Conservation (phyloP, 2,329 filamentous ascomycete species). For the Beauveria caledonica region DNA sequence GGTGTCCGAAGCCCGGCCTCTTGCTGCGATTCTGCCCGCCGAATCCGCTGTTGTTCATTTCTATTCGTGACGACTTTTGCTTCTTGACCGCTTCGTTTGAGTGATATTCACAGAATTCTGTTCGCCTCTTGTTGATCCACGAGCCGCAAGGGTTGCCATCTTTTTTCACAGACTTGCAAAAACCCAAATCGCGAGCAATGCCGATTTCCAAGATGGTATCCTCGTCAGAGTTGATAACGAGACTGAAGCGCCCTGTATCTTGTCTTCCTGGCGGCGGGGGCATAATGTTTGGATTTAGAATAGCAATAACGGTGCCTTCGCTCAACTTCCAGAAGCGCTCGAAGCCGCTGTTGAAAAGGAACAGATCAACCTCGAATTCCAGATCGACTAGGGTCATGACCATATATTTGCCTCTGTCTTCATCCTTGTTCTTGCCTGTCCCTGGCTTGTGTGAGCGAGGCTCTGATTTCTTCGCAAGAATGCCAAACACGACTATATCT, state of each 20-base stretch:
- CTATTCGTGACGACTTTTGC: constrained; percentile 57
- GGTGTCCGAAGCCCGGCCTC: constrained; percentile 15
- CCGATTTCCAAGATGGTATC: constrained; percentile 91
- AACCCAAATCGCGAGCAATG: constrained; percentile 73
- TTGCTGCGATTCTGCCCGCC: constrained; percentile 23
- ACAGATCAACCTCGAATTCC: constrained; percentile 84
- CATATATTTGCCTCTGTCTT: constrained; percentile 80
- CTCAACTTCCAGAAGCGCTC: constrained; percentile 90
- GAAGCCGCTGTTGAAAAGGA: constrained; percentile 85
- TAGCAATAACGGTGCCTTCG: constrained; percentile 82
- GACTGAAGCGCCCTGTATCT: constrained; percentile 75
- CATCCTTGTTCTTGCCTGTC: constrained; percentile 35
- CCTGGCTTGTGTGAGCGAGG: constrained; percentile 54
- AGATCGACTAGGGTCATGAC: constrained; percentile 80
- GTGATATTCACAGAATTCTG: constrained; percentile 89
- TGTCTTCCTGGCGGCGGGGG: constrained; percentile 68
- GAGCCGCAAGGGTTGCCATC: constrained; percentile 71
- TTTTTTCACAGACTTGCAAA: constrained; percentile 76
- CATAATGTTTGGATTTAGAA: constrained; percentile 87
- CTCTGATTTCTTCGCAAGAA: constrained; percentile 81
- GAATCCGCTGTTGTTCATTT: constrained; percentile 64
- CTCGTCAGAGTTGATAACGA: constrained; percentile 76
- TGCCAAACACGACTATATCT: constrained; percentile 82
- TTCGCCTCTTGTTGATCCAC: constrained; percentile 85
- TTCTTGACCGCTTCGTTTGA: constrained; percentile 74